Percentiles rank a stretch among this genome's conserved stretches.
Conservation (phyloP, 2,329 filamentous ascomycete genomes). For the Talaromyces sp. region DNA sequence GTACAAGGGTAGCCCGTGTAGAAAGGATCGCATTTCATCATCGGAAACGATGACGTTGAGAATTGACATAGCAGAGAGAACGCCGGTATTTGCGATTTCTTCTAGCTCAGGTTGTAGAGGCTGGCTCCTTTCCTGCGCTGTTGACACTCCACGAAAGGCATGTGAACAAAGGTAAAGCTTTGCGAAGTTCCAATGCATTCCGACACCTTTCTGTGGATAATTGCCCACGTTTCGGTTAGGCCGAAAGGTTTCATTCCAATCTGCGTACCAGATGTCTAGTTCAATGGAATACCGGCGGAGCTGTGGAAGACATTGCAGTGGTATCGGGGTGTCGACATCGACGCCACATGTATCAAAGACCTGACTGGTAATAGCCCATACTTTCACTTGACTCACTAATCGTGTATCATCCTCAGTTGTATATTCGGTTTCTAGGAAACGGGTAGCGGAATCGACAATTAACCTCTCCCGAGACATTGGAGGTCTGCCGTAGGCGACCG, state of each 20-base stretch:
- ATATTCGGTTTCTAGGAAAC: slow-evolving; percentile 31
- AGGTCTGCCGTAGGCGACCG: slow-evolving; percentile 37
- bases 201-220: slow-evolving; percentile 48
- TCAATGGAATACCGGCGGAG: slow-evolving; percentile 23
- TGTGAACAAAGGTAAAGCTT: slow-evolving; percentile 49
- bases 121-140: slow-evolving; percentile 7
- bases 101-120: slow-evolving; percentile 33
- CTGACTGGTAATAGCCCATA: slow-evolving; percentile 34
- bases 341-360: slow-evolving; percentile 36
- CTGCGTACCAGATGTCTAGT: slow-evolving; percentile 24
- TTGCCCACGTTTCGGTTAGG: slow-evolving; percentile 42
- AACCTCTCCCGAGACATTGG: slow-evolving; percentile 37
- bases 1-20: slow-evolving; percentile 39
- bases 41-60: slow-evolving; percentile 37
- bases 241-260: slow-evolving; percentile 17
- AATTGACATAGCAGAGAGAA: slow-evolving; percentile 38
- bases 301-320: slow-evolving; percentile 22
- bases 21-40: slow-evolving; percentile 34
- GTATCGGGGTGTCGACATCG: slow-evolving; percentile 30
- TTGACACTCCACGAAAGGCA: slow-evolving; percentile 39
- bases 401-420: slow-evolving; percentile 36
- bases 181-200: slow-evolving; percentile 48
- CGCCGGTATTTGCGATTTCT: slow-evolving; percentile 40
- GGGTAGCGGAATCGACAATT: slow-evolving; percentile 30
- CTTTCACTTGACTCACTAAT: slow-evolving; percentile 36